phyloP scores from a whole-genome alignment of 768 basidiomycete genomes.

The Termitomyces sp. region DNA sequence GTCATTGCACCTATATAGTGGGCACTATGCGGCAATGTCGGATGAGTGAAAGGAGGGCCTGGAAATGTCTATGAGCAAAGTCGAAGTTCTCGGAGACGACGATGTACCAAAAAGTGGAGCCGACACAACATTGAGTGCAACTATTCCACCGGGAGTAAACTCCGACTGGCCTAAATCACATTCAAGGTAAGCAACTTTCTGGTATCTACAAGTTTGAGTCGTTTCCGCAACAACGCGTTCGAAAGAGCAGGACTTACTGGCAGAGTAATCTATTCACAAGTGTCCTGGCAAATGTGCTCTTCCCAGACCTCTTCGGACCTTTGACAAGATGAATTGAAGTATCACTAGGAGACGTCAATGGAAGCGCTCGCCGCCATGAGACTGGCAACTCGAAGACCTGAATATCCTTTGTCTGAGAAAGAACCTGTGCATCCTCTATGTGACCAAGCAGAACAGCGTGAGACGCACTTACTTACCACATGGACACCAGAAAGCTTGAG shows the following conservation, averaged over 20 bases:
- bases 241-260: constrained; percentile 33
- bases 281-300: constrained; percentile 81
- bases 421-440: constrained; percentile 22
- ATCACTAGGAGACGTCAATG: constrained; percentile 9
- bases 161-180: constrained; percentile 94
- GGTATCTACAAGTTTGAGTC: constrained; percentile 43
- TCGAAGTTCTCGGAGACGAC: not conserved
- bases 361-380: constrained; percentile 34
- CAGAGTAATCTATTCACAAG: constrained; percentile 64
- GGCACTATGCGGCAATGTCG: constrained; percentile 58
- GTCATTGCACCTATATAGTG: constrained; percentile 82
- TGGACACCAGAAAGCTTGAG: constrained; percentile 45
- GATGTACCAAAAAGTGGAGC: constrained; percentile 62
- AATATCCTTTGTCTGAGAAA: constrained; percentile 30
- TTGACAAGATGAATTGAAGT: constrained; percentile 57
- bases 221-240: not conserved
- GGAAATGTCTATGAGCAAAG: not conserved
- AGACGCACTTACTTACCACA: constrained; percentile 31
- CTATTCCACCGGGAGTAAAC: constrained; percentile 83
- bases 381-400: constrained; percentile 30
- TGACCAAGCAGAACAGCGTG: not conserved
- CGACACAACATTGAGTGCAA: constrained; percentile 71
- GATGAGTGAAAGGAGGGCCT: constrained; percentile 92
- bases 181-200: constrained; percentile 85
- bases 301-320: constrained; percentile 84